Evolutionary conservation across 78 protist genomes (phyloP), one percentile per base, ranked within the genome.

Genomic region (Parvularia atlantis): DNA sequence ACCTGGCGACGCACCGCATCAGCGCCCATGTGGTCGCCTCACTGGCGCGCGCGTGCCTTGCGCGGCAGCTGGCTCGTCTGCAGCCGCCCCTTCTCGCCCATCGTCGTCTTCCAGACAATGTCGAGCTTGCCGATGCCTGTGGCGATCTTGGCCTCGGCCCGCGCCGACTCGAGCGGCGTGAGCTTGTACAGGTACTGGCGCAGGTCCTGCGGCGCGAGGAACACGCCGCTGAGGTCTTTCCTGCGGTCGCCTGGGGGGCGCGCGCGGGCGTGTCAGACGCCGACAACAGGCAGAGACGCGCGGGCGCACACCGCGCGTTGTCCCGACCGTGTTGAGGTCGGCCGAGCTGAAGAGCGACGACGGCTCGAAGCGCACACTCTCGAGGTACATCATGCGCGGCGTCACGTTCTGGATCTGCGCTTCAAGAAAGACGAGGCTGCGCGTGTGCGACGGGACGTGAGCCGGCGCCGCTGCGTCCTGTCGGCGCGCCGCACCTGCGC

Each of bases 51-150:
- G 28, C 71, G 17, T 26, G 52, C 73, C 46, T 68, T 68, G 17
- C 76, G 41, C 1, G 65, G 66, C n/a, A 71, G 66, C 36, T 71
- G 66, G 50, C 56, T 39, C 24, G 76, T 71, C 54, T 71, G 76
- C 69, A 71, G 76, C 13, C 76, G 43, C 20, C 76, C 76, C 37
- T 10, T 9, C 28, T 71, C 76, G 28, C 76, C 76, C 17, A 71
- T 11, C 10, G 24, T 44, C 16, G 65, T 59, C 30, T 17, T 3
- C 76, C 76, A 71, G 10, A 37, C 22, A 14, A 71, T 71, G 10
- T 71, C 76, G 41, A 71, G 9, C 48, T 71, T 71, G 54, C 76
- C 76, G 11, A 71, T 39, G 11, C 6, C n/a, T 2, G 65, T 19
- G 2, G 66, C 64, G 4, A 24, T 14, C 46, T n/a, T n/a, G n/a